Evolutionary conservation across 768 basidiomycete species (phyloP), one percentile per base, ranked within the genome.

Genomic region (Tricholoma furcatifolium): DNA sequence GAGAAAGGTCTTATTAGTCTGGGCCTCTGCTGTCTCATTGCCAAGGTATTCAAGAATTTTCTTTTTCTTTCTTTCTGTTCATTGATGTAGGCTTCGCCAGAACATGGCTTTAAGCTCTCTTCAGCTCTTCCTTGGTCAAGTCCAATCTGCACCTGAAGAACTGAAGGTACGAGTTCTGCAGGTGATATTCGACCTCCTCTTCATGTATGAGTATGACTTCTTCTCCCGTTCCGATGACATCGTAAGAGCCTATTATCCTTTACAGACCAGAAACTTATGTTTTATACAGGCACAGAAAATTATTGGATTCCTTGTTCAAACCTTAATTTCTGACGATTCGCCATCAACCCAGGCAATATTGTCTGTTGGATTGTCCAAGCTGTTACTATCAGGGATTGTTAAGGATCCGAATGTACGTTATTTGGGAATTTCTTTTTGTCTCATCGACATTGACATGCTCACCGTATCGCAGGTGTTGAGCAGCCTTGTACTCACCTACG

Each of bases 161-260:
- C 77, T 97, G 54, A 87, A 87, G 68, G 70, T 88, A 27, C 84
- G 87, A 54, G 84, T 93, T 2, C 72, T 97, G 38, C 88, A 94
- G 63, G 82, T 94, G 47, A 75, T 97, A 14, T 93, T 98, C 62
- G 96, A 98, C 66, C 72, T 97, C 48, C 68, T 98, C 60, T 85
- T 97, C 78, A 84, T 96, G 49, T 91, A 98, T 60, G 93, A 94
- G 54, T 76, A 80, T 42, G 86, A 88, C 51, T 89, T 93, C 65
- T 75, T 90, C 55, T 78, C 77, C 21, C 72, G 76, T 15, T 73
- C 60, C 34, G 75, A 65, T 63, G 77, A 77, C 32, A 70, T 74
- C 20, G 77, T 78, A 36, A 55, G 77, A 43, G 3, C 20, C 10
- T 48, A 30, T 20, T 32, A 12, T 32, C 43, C 11, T 34, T 35